Evolutionary conservation across 2,329 filamentous ascomycete species (phyloP).

Genomic region (Alternaria infectoria): DNA sequence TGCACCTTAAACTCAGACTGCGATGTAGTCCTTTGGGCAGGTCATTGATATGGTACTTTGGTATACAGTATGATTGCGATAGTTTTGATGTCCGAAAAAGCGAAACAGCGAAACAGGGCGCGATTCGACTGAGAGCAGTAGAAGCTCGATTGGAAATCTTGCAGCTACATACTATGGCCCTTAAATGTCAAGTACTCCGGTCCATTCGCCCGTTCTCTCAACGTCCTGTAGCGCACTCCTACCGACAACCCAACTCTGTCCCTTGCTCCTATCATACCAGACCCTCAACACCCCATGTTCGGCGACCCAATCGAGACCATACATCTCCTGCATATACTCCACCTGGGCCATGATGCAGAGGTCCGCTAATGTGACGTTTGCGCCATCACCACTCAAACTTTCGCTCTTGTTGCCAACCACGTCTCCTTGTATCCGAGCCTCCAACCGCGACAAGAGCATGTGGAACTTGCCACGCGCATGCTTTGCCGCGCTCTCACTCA

Average conservation of each 20-base stretch:
- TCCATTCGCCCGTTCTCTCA: neutral
- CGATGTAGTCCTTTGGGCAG: too few relatives aligned
- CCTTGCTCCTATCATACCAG: conserved; percentile 11
- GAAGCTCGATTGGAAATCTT: fast-evolving
- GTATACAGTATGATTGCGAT: too few relatives aligned
- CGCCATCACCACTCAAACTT: conserved; percentile 19
- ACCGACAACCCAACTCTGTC: neutral
- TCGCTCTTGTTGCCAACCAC: conserved; percentile 5
- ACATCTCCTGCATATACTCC: conserved; percentile 16
- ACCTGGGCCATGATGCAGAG: conserved; percentile 19
- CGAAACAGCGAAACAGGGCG: neutral
- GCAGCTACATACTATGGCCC: fast-evolving
- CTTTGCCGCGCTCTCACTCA: conserved; percentile 2
- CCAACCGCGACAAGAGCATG: conserved; percentile 11
- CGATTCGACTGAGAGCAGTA: neutral
- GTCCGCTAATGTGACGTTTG: conserved; percentile 18
- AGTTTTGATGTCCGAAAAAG: too few relatives aligned
- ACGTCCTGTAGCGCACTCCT: neutral
- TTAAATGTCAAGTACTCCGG: neutral
- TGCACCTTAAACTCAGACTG: too few relatives aligned
- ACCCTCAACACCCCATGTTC: conserved; percentile 18
- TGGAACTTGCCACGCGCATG: conserved; percentile 5
- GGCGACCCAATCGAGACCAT: conserved; percentile 17
- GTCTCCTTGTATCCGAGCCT: conserved; percentile 17
- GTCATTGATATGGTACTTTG: too few relatives aligned